These are phyloP conservation scores for Spathaspora arborariae DNA, from an alignment of 805 yeast genomes.

Conservation along the genomic window DNA sequence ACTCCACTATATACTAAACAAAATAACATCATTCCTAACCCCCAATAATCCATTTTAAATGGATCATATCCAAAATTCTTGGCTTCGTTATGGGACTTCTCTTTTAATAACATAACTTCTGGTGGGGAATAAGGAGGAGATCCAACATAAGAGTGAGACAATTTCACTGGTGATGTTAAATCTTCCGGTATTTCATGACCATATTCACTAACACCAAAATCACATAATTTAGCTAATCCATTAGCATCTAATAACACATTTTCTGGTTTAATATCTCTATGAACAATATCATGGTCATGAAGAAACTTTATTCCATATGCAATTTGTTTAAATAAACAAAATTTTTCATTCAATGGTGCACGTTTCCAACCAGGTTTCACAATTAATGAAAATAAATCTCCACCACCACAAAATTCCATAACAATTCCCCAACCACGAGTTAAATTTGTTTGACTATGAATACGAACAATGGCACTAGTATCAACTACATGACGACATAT, in stretches of 20 bases:
- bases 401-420: constrained; percentile 57
- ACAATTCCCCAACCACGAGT: constrained; percentile 76
- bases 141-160: constrained; percentile 55
- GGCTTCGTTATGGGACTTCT: constrained; percentile 24
- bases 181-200: constrained; percentile 55
- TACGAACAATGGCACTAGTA: constrained; percentile 50
- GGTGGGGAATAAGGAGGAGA: constrained; percentile 83
- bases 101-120: constrained; percentile 57
- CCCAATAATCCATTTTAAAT: constrained; percentile 68
- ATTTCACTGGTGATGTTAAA: constrained; percentile 36
- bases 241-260: constrained; percentile 56
- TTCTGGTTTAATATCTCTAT: constrained; percentile 74
- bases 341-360: constrained; percentile 47
- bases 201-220: constrained; percentile 71
- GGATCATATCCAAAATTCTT: constrained; percentile 54
- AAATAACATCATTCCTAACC: constrained; percentile 65
- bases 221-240: constrained; percentile 67
- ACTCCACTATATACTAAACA: constrained; percentile 53
- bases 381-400: constrained; percentile 58
- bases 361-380: constrained; percentile 58
- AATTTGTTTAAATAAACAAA: constrained; percentile 68
- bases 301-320: constrained; percentile 57
- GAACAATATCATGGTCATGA: constrained; percentile 66
- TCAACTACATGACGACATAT: constrained; percentile 59
- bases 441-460: constrained; percentile 51